Evolutionary conservation across 352 stramenopile genomes (phyloP).

Genomic region (Peronospora belbahrii): DNA sequence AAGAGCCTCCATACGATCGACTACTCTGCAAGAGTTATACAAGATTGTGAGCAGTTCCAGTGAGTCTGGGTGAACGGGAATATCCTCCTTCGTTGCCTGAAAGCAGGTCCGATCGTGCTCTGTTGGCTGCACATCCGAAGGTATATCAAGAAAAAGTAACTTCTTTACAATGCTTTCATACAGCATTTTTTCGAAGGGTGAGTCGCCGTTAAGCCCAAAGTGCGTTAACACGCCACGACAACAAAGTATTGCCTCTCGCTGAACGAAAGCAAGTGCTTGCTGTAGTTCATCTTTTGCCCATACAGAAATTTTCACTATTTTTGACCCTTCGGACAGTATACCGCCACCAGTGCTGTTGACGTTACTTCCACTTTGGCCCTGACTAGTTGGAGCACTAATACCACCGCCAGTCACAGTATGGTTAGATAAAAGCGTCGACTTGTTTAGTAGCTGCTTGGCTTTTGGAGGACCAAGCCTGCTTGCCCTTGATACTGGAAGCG

Average conservation of each 20-base stretch:
- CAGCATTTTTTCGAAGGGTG: slow-evolving; percentile 68
- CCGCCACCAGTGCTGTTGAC: slow-evolving; percentile 4
- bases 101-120: slow-evolving; percentile 85
- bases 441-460: slow-evolving; percentile 25
- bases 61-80: slow-evolving; percentile 70
- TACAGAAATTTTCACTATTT: slow-evolving; percentile 58
- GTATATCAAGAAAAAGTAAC: slow-evolving; percentile 77
- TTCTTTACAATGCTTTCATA: slow-evolving; percentile 80
- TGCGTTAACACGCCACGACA: slow-evolving; percentile 69
- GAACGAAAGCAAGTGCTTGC: slow-evolving; percentile 66
- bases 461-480: slow-evolving; percentile 31
- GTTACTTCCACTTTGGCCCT: slow-evolving; percentile 7
- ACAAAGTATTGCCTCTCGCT: slow-evolving; percentile 59
- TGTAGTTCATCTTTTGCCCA: slow-evolving; percentile 77
- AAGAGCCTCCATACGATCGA: slow-evolving; percentile 67
- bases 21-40: slow-evolving; percentile 46
- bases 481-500: slow-evolving; percentile 20
- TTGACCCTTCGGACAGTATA: slow-evolving; percentile 23
- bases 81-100: slow-evolving; percentile 72
- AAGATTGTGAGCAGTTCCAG: slow-evolving; percentile 49
- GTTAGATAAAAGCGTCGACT: slow-evolving; percentile 9
- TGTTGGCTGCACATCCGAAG: slow-evolving; percentile 69
- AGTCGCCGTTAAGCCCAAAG: slow-evolving; percentile 52
- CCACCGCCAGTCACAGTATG: slow-evolving; percentile 4
- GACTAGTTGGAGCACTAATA: slow-evolving; percentile 2